phyloP scores from a whole-genome alignment of 257 asterid genomes.

The Capsicum pubescens region DNA sequence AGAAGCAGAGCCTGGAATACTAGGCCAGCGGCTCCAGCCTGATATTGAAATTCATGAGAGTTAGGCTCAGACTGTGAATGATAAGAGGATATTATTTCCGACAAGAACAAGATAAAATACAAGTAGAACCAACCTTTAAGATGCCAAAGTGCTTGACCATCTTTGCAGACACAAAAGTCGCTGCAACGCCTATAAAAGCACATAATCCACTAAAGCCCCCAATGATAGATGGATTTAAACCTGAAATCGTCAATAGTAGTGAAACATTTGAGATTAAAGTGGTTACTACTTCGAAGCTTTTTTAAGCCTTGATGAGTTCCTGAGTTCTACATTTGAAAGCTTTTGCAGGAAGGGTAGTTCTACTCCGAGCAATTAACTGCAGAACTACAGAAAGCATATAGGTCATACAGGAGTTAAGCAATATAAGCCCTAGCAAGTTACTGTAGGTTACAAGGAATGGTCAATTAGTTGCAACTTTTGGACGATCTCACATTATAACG shows the following conservation, averaged over 20 bases:
- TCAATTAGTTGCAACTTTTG: neutral
- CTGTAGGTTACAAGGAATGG: neutral
- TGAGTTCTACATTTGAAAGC: neutral
- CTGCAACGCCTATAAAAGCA: conserved; percentile 92
- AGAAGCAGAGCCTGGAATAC: conserved; percentile 88
- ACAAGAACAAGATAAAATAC: neutral
- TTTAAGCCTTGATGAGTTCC: neutral
- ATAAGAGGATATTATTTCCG: conserved; percentile 16
- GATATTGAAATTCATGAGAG: conserved; percentile 39
- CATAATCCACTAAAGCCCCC: conserved; percentile 93
- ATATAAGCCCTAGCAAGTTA: neutral
- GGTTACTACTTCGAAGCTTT: neutral
- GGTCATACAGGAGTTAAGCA: neutral
- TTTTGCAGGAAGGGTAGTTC: conserved; percentile 1
- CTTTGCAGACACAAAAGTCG: conserved; percentile 84
- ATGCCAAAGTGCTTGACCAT: conserved; percentile 79
- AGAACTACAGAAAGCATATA: neutral
- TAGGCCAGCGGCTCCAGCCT: conserved; percentile 99
- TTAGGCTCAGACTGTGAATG: conserved; percentile 26
- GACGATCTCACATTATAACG: no score
- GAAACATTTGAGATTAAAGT: conserved; percentile 23
- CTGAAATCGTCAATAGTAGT: conserved; percentile 50
- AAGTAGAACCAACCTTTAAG: conserved; percentile 58
- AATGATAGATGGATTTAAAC: conserved; percentile 84
- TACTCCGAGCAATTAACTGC: neutral